phyloP scores from a whole-genome alignment of 106 monocot species.

The Agapanthus africanus region DNA sequence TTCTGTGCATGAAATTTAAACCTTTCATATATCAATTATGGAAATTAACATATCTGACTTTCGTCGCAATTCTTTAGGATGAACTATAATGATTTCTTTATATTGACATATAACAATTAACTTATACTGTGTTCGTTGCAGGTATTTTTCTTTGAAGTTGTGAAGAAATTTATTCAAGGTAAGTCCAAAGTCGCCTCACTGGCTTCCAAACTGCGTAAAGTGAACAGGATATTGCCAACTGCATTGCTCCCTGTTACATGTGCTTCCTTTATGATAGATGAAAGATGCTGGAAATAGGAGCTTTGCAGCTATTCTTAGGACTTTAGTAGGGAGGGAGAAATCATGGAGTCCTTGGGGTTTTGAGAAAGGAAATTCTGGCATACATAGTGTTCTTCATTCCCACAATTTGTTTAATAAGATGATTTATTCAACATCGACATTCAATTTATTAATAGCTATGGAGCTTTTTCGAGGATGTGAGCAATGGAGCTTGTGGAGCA shows the following conservation, averaged over 20 bases:
- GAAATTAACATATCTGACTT: no score
- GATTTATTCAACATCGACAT: slow-evolving; percentile 30
- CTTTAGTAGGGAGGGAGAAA: slow-evolving; percentile 43
- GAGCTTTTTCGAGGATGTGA: slow-evolving; percentile 42
- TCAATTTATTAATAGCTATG: slow-evolving; percentile 38
- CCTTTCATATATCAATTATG: no score
- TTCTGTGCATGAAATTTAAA: no score
- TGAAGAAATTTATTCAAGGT: slow-evolving; percentile 24
- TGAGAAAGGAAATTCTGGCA: slow-evolving; percentile 32
- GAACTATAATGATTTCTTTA: no score
- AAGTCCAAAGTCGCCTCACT: slow-evolving; percentile 15
- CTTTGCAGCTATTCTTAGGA: slow-evolving; percentile 50
- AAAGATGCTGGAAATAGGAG: slow-evolving; percentile 59
- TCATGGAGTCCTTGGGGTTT: slow-evolving; percentile 40
- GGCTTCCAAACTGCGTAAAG: no score
- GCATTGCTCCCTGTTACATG: slow-evolving; percentile 28
- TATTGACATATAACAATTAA: neutral
- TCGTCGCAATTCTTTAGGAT: no score
- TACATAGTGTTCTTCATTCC: slow-evolving; percentile 28
- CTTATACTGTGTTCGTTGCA: slow-evolving; percentile 9
- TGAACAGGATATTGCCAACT: slow-evolving; percentile 10
- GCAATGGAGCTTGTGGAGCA: slow-evolving; percentile 76
- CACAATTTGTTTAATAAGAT: slow-evolving; percentile 29
- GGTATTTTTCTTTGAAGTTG: slow-evolving; percentile 22
- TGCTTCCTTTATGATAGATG: slow-evolving; percentile 58